Percentiles rank a stretch among this genome's conserved stretches.
Evolutionary conservation across 208 protist species (phyloP).

Genomic region (Trypanosoma caninum): DNA sequence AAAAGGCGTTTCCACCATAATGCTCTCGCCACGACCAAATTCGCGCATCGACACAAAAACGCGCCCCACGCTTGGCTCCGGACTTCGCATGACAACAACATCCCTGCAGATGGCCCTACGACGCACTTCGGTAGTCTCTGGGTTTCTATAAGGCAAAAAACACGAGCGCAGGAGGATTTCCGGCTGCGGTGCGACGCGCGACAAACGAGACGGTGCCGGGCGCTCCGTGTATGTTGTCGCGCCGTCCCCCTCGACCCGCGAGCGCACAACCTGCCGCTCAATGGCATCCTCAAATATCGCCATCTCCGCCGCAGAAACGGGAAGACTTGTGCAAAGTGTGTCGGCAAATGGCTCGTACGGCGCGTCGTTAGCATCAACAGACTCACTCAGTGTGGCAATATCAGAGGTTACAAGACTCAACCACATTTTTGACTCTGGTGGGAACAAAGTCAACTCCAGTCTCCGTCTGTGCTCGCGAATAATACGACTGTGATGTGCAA

Average conservation of each 20-base stretch:
- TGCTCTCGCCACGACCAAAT: conserved; percentile 6
- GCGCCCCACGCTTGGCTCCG: conserved; percentile 8
- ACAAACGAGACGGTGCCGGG: conserved; percentile 6
- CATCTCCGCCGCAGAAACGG: not conserved
- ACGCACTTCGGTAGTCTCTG: not conserved
- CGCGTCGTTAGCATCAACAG: not conserved
- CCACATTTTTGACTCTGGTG: conserved; percentile 16
- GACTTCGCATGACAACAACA: conserved; percentile 15
- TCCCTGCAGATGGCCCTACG: conserved; percentile 2
- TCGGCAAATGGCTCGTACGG: conserved; percentile 13
- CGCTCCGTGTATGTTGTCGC: not conserved
- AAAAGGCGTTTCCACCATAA: conserved; percentile 14
- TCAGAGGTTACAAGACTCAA: not conserved
- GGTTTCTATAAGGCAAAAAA: conserved; percentile 9
- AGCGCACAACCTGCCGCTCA: conserved; percentile 10
- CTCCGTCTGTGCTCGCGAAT: conserved; percentile 7
- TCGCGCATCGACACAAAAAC: conserved; percentile 19
- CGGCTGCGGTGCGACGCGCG: conserved; percentile 6
- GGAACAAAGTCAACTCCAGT: conserved; percentile 14
- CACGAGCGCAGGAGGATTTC: not conserved
- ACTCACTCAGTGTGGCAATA: not conserved
- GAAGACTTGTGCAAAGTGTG: not conserved
- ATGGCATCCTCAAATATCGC: conserved; percentile 13
- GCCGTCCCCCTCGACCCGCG: not conserved
- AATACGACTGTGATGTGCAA: conserved; percentile 9